Base-by-base conservation (phyloP, 371 early-diverging fungal genomes). In the Haplosporangium sp. region DNA sequence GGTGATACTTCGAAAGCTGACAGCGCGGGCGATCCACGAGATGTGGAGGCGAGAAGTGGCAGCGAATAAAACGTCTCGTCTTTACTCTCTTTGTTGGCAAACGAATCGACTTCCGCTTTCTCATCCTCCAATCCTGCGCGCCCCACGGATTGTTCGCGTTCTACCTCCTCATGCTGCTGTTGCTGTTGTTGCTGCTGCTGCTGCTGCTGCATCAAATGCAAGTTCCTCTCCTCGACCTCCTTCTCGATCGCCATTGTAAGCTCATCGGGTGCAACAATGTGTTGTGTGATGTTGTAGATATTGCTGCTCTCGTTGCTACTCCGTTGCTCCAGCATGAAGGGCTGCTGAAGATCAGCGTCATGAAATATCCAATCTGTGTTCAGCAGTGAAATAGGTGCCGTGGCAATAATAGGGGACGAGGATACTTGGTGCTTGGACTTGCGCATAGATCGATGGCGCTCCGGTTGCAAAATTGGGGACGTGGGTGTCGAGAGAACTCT, bases 231-330 rank as follows among this genome's bases (percentile, higher is more conserved):
- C 37, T 73, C 73, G 4, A 48, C 50, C 29, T 76, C 71, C n/a
- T 59, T 62, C 11, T 66, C 62, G 54, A 76, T 67, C 6, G 64
- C 71, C 60, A 52, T 54, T 6, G 71, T 42, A 16, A 76, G 47
- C 14, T 76, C 67, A 38, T 67, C 62, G 6, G 71, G 70, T 9
- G 77, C 62, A 16, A 76, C 41, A 38, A 76, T 76, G 45, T 76
- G 77, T 12, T 62, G 62, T 13, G 71, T 55, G 9, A 67, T 58
- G 51, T 45, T 23, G 10, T n/a, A 57, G 20, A 18, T 45, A 29
- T 55, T 53, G 45, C 23, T 43, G 21, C 18, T 51, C 18, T 20
- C 43, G 1, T 48, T 23, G 5, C 47, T 29, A 18, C 29, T n/a
- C 21, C 23, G 59, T 6, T 46, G 9, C n/a, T 16, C 20, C 16